Percentiles rank a stretch among this genome's conserved stretches.
Evolutionary conservation across 768 basidiomycete species (phyloP).

Genomic region (Kwoniella sp.): DNA sequence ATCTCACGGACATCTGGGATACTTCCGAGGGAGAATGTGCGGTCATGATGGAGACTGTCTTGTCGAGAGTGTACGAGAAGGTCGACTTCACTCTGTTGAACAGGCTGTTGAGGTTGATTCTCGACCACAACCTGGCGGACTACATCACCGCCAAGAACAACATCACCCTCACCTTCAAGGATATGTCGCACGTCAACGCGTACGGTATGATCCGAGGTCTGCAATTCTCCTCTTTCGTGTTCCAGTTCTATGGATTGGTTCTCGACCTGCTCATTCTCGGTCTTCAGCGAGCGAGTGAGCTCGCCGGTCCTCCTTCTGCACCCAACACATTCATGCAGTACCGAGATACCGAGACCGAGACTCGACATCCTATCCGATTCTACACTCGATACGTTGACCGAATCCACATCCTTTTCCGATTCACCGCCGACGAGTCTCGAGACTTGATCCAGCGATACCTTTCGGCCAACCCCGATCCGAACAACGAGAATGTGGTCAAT

Average conservation of each 20-base stretch:
- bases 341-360: constrained; percentile 91
- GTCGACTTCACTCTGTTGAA: constrained; percentile 95
- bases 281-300: constrained; percentile 96
- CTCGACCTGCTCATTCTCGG: constrained; percentile 94
- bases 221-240: constrained; percentile 98
- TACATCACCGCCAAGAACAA: constrained; percentile 99
- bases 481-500: constrained; percentile 96
- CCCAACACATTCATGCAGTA: constrained; percentile 99
- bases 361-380: constrained; percentile 93
- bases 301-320: constrained; percentile 96
- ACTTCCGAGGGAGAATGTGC: constrained; percentile 96
- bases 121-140: constrained; percentile 98
- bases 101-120: constrained; percentile 88
- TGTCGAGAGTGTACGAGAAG: constrained; percentile 98
- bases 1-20: constrained; percentile 97
- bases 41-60: constrained; percentile 97
- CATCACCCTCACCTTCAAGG: constrained; percentile 88
- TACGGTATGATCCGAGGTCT: constrained; percentile 96
- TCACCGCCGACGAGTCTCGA: constrained; percentile 93
- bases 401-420: constrained; percentile 94
- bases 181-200: constrained; percentile 98
- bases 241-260: constrained; percentile 97
- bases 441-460: constrained; percentile 98
- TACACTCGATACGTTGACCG: constrained; percentile 97
- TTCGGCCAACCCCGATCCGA: constrained; percentile 95